Evolutionary conservation across 2,329 filamentous ascomycete genomes (phyloP).

Genomic region (Botrytis aclada): DNA sequence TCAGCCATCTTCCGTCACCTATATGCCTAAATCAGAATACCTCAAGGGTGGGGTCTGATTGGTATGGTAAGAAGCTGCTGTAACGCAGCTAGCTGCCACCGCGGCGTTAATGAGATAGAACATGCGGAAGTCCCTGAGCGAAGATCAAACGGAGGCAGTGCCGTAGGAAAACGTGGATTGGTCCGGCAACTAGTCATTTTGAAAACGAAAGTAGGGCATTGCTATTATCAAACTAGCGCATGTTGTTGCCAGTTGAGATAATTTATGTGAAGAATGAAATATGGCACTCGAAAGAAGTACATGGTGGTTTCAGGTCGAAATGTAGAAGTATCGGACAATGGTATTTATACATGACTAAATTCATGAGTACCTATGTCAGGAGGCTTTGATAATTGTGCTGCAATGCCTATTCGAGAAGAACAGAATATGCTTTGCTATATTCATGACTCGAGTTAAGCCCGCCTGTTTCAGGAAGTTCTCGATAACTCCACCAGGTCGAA

Average conservation of each 20-base stretch:
- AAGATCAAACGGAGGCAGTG: background rate
- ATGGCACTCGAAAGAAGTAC: background rate
- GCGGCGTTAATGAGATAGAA: too few relatives aligned
- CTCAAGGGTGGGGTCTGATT: background rate
- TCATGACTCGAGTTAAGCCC: background rate
- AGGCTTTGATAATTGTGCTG: background rate
- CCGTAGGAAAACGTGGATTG: background rate
- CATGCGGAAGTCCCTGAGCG: background rate
- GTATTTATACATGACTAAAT: background rate
- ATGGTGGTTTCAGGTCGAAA: background rate
- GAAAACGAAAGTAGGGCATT: background rate
- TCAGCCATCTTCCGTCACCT: background rate
- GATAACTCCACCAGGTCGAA: too few relatives aligned
- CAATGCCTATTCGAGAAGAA: background rate
- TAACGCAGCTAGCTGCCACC: background rate
- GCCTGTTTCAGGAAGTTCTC: too few relatives aligned
- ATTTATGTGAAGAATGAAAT: too few relatives aligned
- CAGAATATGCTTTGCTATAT: background rate
- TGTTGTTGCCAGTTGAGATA: background rate
- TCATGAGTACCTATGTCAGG: background rate
- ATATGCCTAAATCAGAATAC: too few relatives aligned
- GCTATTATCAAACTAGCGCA: background rate
- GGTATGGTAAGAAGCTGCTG: background rate
- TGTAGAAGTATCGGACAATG: background rate
- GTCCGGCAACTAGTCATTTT: background rate